A percentile compares a stretch with the other conserved stretches of the same genome.
These are phyloP conservation scores for Skeletonema menzelii DNA, from an alignment of 108 stramenopile genomes.

Conservation along the genomic window DNA sequence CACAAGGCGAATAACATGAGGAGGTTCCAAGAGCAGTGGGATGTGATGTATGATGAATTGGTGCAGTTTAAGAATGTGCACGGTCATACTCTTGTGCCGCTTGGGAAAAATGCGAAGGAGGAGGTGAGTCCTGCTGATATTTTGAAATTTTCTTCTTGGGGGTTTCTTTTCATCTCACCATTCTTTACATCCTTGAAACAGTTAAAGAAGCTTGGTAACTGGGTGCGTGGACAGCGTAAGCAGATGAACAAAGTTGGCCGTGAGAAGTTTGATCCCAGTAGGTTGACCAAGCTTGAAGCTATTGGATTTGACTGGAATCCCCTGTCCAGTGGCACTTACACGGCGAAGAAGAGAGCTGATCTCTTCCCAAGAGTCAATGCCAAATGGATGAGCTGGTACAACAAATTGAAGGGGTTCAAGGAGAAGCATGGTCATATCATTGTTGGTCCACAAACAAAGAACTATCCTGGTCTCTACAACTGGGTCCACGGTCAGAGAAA, in stretches of 20 bases:
- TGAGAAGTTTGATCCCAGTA: constrained; percentile 8
- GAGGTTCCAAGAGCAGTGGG: constrained; percentile 14
- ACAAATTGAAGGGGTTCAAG: constrained; percentile 7
- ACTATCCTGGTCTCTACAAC: constrained; percentile 15
- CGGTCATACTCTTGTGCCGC: constrained; percentile 12
- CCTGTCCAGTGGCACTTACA: constrained; percentile 1
- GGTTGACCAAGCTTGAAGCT: constrained; percentile 16
- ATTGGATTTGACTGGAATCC: constrained; percentile 33
- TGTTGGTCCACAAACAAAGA: constrained; percentile 12
- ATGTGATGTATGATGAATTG: constrained; percentile 14
- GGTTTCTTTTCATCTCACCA: neutral
- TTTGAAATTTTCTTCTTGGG: neutral
- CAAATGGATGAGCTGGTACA: constrained; percentile 15
- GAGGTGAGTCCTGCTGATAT: constrained; percentile 3
- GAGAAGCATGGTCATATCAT: constrained; percentile 10
- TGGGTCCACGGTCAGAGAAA: constrained; percentile 38
- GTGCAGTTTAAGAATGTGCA: constrained; percentile 6
- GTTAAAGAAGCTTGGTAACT: constrained; percentile 16
- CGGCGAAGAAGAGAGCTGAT: constrained; percentile 1
- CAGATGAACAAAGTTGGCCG: constrained; percentile 20
- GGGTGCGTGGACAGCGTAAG: constrained; percentile 36
- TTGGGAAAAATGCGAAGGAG: neutral
- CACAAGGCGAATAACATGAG: neutral
- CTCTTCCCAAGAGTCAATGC: constrained; percentile 6
- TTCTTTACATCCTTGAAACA: neutral